phyloP scores from a whole-genome alignment of 495 filamentous ascomycete genomes.

The Mytilinidion resinicola region DNA sequence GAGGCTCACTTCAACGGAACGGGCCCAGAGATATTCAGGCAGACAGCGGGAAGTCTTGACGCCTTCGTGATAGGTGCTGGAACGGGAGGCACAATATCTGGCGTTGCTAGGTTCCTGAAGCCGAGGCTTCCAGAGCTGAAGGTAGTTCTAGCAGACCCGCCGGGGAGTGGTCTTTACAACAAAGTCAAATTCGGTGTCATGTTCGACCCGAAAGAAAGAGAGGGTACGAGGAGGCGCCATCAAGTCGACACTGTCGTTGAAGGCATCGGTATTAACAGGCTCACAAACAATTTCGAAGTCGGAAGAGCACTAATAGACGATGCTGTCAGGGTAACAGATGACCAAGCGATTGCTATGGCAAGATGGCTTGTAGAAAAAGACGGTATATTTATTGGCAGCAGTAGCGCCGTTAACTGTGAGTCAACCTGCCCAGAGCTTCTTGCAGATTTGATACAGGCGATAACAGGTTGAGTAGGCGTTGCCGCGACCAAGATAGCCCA shows the following conservation, averaged over 20 bases:
- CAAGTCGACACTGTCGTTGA: conserved; percentile 97
- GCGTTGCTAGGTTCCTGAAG: conserved; percentile 78
- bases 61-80: conserved; percentile 95
- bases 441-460: neutral
- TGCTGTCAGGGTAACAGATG: conserved; percentile 85
- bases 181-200: conserved; percentile 87
- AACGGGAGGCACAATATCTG: conserved; percentile 89
- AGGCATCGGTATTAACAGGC: conserved; percentile 87
- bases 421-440: conserved; percentile 6
- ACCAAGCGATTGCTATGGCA: conserved; percentile 88
- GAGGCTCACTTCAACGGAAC: conserved; percentile 74
- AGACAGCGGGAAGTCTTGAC: conserved; percentile 70
- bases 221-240: conserved; percentile 78
- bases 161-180: conserved; percentile 91
- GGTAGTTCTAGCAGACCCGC: conserved; percentile 86
- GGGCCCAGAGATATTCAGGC: conserved; percentile 78
- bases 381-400: conserved; percentile 89
- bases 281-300: conserved; percentile 86
- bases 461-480: conserved; percentile 47
- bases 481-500: conserved; percentile 77
- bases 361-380: conserved; percentile 93
- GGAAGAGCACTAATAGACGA: conserved; percentile 80
- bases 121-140: conserved; percentile 54
- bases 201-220: conserved; percentile 80
- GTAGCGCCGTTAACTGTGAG: conserved; percentile 89